Evolutionary conservation across 148 eudicot species (phyloP).

Genomic region (Vaccinium vitisidaea): DNA sequence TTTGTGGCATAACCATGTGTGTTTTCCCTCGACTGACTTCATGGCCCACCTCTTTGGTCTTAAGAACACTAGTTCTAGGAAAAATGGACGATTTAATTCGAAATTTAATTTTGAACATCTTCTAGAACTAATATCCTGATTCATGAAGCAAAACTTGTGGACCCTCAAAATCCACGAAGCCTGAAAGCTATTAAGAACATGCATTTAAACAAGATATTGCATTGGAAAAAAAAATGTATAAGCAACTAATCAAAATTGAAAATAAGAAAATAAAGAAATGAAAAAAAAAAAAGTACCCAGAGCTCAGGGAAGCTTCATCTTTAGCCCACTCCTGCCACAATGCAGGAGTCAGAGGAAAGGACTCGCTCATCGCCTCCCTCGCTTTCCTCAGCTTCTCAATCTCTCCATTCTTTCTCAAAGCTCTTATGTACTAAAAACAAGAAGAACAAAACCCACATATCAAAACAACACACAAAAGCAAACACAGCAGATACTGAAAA

Average conservation of each 20-base stretch:
- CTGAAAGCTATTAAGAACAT: neutral
- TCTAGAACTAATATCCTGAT: neutral
- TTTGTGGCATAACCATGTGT: neutral
- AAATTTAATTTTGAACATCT: neutral
- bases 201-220: neutral
- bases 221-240: neutral
- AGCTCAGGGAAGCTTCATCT: constrained; percentile 60
- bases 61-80: neutral
- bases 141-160: neutral
- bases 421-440: constrained; percentile 55
- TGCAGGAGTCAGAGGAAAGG: constrained; percentile 69
- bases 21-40: neutral
- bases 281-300: constrained; percentile 38
- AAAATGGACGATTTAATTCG: neutral
- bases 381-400: constrained; percentile 80
- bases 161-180: neutral
- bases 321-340: constrained; percentile 98
- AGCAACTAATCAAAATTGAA: neutral
- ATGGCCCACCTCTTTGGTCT: neutral
- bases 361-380: constrained; percentile 70
- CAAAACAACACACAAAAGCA: neutral
- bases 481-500: neutral
- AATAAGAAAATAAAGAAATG: neutral
- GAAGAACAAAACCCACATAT: neutral
- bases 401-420: constrained; percentile 81